These are phyloP conservation scores for Eucalyptus viminalis DNA, from an alignment of 345 rosid genomes.

Conservation along the genomic window DNA sequence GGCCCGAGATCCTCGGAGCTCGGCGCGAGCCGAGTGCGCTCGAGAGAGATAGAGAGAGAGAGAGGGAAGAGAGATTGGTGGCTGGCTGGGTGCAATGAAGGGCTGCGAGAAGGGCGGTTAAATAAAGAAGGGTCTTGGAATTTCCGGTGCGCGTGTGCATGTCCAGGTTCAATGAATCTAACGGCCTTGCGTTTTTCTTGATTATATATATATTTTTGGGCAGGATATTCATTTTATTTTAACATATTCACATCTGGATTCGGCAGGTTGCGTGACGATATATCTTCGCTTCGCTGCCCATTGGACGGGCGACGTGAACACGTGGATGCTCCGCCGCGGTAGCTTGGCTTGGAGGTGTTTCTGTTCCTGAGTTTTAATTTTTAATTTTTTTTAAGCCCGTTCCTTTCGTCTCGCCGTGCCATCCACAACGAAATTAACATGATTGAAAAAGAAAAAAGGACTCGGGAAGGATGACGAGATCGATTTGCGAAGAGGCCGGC, in stretches of 20 bases:
- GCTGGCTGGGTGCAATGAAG: not conserved
- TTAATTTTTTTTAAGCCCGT: not conserved
- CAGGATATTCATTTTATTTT: not conserved
- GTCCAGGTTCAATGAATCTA: constrained; percentile 76
- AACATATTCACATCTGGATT: not conserved
- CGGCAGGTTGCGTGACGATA: not conserved
- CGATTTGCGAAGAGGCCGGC: not conserved
- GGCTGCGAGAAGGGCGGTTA: not conserved
- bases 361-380: not conserved
- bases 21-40: not conserved
- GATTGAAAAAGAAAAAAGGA: not conserved
- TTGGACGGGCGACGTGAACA: not conserved
- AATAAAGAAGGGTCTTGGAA: not conserved
- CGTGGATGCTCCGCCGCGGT: not conserved
- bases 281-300: not conserved
- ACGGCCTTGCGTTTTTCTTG: not conserved
- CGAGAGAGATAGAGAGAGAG: not conserved
- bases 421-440: not conserved
- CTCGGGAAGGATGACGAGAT: not conserved
- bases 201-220: no score
- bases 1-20: not conserved
- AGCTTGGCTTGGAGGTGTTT: not conserved
- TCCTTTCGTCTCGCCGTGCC: not conserved
- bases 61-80: not conserved
- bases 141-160: not conserved